Percentiles rank a stretch among this genome's conserved stretches.
Conservation (phyloP, 345 rosid species). For the Salix caprea region DNA sequence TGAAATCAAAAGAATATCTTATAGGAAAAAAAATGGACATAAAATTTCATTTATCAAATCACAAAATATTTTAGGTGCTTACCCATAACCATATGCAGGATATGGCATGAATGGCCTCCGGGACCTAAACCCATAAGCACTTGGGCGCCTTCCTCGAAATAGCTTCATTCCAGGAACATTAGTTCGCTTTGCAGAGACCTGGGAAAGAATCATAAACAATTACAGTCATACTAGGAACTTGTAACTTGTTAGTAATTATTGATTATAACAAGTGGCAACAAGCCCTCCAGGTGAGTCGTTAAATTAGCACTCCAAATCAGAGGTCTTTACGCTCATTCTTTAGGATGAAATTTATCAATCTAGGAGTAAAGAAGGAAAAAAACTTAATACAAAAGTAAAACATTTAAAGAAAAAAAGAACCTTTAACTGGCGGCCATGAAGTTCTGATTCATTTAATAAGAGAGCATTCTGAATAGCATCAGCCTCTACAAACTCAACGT, state of each 20-base stretch:
- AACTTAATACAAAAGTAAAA: neutral
- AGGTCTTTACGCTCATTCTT: neutral
- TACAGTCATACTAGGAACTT: slow-evolving; percentile 1
- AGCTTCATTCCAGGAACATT: slow-evolving; percentile 95
- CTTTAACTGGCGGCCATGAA: slow-evolving; percentile 97
- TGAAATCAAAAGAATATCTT: neutral
- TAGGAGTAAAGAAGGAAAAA: neutral
- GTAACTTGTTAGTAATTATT: neutral
- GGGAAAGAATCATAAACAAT: slow-evolving; percentile 15
- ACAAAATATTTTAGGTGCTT: slow-evolving; percentile 20
- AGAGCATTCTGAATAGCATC: slow-evolving; percentile 96
- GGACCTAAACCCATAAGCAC: slow-evolving; percentile 60
- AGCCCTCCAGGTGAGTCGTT: neutral
- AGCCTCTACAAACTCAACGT: slow-evolving; percentile 89
- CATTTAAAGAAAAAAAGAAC: slow-evolving; percentile 27
- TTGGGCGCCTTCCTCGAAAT: slow-evolving; percentile 80
- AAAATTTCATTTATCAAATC: neutral
- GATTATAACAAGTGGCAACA: neutral
- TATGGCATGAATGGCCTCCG: slow-evolving; percentile 77
- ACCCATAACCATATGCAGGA: slow-evolving; percentile 81
- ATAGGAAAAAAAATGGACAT: neutral
- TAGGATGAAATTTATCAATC: neutral
- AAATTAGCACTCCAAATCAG: neutral
- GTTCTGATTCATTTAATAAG: slow-evolving; percentile 85
- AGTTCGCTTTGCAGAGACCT: slow-evolving; percentile 97